Evolutionary conservation across 2,329 filamentous ascomycete genomes (phyloP), one percentile per base, ranked within the genome.

Genomic region (Fusarium chaquense): DNA sequence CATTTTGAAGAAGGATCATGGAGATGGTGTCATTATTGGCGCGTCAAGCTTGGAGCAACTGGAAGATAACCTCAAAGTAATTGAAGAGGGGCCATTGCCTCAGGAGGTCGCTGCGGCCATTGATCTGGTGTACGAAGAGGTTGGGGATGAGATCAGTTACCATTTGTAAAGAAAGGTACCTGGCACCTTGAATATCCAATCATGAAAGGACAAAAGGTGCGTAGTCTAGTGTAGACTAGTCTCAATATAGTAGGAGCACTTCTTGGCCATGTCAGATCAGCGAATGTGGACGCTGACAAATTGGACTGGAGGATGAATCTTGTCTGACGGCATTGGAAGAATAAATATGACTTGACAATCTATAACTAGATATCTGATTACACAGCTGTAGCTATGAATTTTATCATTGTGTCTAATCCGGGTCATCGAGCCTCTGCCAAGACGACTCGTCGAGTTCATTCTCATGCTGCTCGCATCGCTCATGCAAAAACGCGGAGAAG

Each of bases 51-150:
- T 66, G 7, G 70, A 74, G 5, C 81, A 83, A 71, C 72, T 83
- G 0, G 65, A 78, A 24, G 50, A 62, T 15, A 82, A 78, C 44
- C 54, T 83, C 3, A 75, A 75, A 22, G 69, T 71, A 24, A 60
- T 83, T 32, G 80, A 82, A 26, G 68, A 77, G n/a, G 82, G 82
- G 0, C 78, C 81, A 13, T 70, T 84, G 49, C 81, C 82, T 2
- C 65, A 75, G 3, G 80, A 80, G 43, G 59, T 82, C 1, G 73
- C 72, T 8, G 46, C 58, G 1, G 73, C 76, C 46, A 49, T 78
- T 32, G 60, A 73, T 3, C 68, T 58, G 4, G 40, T 76, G 2
- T 69, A 69, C 12, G 47, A 41, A 8, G 68, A 70, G 51, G 63
- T 55, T 65, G 70, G 58, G 6, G 54, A 72, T 13, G n/a, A 50